Conservation (phyloP, 495 filamentous ascomycete genomes). For the Tuber borchii region DNA sequence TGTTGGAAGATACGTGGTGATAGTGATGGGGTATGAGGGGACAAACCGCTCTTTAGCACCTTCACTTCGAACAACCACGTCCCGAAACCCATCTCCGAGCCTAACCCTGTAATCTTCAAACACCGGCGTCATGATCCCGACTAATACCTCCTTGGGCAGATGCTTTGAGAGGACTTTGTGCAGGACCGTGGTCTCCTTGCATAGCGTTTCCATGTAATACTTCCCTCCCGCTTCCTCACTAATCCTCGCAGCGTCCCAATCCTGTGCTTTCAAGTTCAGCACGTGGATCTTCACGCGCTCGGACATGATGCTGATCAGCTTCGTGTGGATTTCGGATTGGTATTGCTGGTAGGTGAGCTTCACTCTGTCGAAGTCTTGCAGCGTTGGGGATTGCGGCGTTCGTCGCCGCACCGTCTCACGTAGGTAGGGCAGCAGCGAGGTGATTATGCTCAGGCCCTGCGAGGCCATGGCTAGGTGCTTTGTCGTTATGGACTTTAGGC, state of each 20-base stretch:
- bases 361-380: conserved; percentile 91
- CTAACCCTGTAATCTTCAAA: conserved; percentile 81
- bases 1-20: conserved; percentile 19
- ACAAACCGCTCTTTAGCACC: conserved; percentile 65
- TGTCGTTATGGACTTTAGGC: conserved; percentile 91
- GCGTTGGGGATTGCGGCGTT: conserved; percentile 54
- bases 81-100: conserved; percentile 66
- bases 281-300: conserved; percentile 65
- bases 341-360: conserved; percentile 85
- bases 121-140: conserved; percentile 83
- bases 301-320: conserved; percentile 93
- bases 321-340: conserved; percentile 86
- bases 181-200: conserved; percentile 79
- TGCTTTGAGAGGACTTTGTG: conserved; percentile 83
- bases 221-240: conserved; percentile 46
- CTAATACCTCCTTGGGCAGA: conserved; percentile 68
- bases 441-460: conserved; percentile 82
- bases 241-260: conserved; percentile 58
- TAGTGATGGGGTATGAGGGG: conserved; percentile 8
- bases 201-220: conserved; percentile 83
- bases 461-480: conserved; percentile 90
- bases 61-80: conserved; percentile 59
- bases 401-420: conserved; percentile 85
- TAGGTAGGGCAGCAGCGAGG: conserved; percentile 78
- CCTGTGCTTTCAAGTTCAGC: conserved; percentile 64